Conservation (phyloP, 306 rosid genomes). For the Castanea sativa region DNA sequence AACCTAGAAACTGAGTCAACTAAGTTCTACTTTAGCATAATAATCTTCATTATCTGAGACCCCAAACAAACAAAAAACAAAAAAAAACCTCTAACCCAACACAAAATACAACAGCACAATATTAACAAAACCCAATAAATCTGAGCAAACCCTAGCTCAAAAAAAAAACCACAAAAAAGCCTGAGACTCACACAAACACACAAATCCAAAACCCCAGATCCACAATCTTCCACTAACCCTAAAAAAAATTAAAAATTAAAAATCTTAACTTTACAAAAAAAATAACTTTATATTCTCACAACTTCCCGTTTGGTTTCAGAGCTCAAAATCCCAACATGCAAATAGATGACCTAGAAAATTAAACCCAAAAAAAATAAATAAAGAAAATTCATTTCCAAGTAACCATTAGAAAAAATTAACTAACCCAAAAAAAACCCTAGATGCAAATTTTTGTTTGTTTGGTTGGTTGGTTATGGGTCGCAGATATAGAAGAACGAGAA, state of each 20-base stretch:
- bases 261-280: not conserved
- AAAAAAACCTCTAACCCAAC: not conserved
- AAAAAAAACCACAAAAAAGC: not conserved
- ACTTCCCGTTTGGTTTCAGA: not conserved
- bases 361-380: constrained; percentile 14
- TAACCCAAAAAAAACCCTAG: constrained; percentile 16
- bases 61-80: not conserved
- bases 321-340: not conserved
- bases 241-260: not conserved
- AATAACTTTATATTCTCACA: not conserved
- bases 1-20: not conserved
- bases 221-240: not conserved
- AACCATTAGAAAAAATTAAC: not conserved
- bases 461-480: not conserved
- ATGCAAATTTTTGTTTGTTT: not conserved
- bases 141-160: not conserved
- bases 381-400: constrained; percentile 1
- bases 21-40: not conserved
- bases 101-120: not conserved
- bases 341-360: not conserved
- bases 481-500: not conserved
- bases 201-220: not conserved
- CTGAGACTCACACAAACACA: not conserved
- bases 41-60: not conserved
- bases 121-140: not conserved